Base-by-base conservation (phyloP, 2,329 filamentous ascomycete genomes). In the Cladosporium oxysporum region DNA sequence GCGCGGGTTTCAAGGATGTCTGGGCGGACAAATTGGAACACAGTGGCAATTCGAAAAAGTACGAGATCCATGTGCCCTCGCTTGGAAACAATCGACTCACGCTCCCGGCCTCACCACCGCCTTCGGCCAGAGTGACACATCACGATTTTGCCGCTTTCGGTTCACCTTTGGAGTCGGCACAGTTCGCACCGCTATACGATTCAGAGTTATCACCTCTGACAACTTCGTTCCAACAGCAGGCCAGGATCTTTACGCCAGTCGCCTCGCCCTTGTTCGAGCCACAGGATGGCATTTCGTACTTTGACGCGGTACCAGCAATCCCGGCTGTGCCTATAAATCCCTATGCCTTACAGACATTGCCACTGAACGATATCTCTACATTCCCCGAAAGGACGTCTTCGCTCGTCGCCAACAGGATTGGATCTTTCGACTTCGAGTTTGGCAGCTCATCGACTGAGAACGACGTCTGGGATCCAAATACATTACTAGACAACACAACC, bases 11-110 rank as follows among this genome's bases (percentile, higher is more conserved):
- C 76, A 80, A 76, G 74, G 81, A 79, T 72, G 79, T 74, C 74
- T 88, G 86, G 85, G 78, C 81, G 47, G 81, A 84, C 69, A 82
- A 84, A 66, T 79, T 86, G 53, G 81, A 79, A 50, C 68, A 71
- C 37, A 70, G 74, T 64, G 61, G 49, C 26, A 21, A 63, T 47
- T 70, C 76, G 26, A 76, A 85, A 66, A 82, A 83, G 67, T 85
- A 85, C 72, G 79, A 79, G 67, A 75, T 86, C 52, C 80, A 83
- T 58, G 75, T 79, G 68, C 77, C 82, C 18, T 76, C 81, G 64
- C 77, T 80, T 64, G 72, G 74, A 49, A 53, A 57, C 18, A 41
- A 35, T 29, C 61, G 50, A 26, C 50, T 35, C 28, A 63, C 61
- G 66, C 67, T 79, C 12, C 78, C 81, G 66, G 72, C 81, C 16